A percentile compares a stretch with the other conserved stretches of the same genome.
Evolutionary conservation across 768 basidiomycete species (phyloP).

Genomic region (Lactarius pseudohatsudake): DNA sequence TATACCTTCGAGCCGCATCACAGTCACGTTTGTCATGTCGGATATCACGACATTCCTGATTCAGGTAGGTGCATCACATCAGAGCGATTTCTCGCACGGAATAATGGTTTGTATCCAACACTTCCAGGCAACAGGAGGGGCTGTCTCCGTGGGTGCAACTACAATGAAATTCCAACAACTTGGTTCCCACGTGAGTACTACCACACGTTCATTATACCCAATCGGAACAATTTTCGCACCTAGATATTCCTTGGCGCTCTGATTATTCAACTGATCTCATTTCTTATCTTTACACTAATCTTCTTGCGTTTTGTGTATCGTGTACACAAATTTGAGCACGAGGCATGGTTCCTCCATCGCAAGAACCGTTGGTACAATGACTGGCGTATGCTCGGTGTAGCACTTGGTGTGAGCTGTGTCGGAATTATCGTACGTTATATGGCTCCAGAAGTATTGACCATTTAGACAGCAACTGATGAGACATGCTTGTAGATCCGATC

Average conservation of each 20-base stretch:
- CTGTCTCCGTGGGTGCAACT: slow-evolving; percentile 45
- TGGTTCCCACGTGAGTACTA: slow-evolving; percentile 40
- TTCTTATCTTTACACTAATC: slow-evolving; percentile 39
- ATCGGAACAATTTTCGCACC: not conserved
- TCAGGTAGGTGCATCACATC: slow-evolving; percentile 43
- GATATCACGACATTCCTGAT: slow-evolving; percentile 68
- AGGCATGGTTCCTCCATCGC: slow-evolving; percentile 43
- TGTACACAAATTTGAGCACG: slow-evolving; percentile 43
- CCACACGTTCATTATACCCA: not conserved
- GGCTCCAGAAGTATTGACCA: not conserved
- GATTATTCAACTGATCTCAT: slow-evolving; percentile 25
- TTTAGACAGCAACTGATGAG: not conserved
- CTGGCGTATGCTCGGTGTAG: slow-evolving; percentile 57
- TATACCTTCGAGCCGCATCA: slow-evolving; percentile 50
- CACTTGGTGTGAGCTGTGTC: slow-evolving; percentile 54
- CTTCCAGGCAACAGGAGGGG: slow-evolving; percentile 48
- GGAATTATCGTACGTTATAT: slow-evolving; percentile 56
- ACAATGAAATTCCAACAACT: slow-evolving; percentile 33
- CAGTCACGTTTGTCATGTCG: slow-evolving; percentile 56
- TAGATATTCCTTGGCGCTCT: slow-evolving; percentile 20
- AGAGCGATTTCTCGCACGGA: not conserved
- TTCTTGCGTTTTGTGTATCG: slow-evolving; percentile 39
- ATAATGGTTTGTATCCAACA: not conserved
- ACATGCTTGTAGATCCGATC: slow-evolving; percentile 55
- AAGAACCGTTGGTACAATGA: slow-evolving; percentile 49